Conservation (phyloP, 768 basidiomycete species). For the Tubosaeta sp. region DNA sequence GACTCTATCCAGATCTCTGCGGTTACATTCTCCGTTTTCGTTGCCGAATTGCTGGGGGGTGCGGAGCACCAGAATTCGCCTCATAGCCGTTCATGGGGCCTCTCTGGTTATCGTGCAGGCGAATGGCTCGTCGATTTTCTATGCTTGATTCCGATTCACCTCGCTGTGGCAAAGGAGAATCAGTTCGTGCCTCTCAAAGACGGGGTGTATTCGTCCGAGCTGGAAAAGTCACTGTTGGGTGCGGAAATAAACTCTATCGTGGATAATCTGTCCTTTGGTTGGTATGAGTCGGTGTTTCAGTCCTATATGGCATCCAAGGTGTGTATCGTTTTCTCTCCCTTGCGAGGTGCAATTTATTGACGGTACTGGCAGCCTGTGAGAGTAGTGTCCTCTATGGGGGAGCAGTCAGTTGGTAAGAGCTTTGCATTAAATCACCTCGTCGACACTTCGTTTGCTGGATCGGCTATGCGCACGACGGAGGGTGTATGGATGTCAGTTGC, state of each 20-base stretch:
- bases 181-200: constrained; percentile 59
- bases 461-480: constrained; percentile 62
- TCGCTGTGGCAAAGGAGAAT: constrained; percentile 57
- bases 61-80: not conserved
- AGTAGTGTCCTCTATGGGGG: constrained; percentile 67
- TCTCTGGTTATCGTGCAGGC: constrained; percentile 43
- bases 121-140: constrained; percentile 62
- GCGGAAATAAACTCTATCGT: constrained; percentile 57
- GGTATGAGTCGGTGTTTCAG: constrained; percentile 62
- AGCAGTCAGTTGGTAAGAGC: constrained; percentile 63
- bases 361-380: constrained; percentile 45
- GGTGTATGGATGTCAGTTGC: constrained; percentile 68
- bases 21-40: constrained; percentile 28
- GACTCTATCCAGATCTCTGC: constrained; percentile 35
- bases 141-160: constrained; percentile 61
- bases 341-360: constrained; percentile 22
- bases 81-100: constrained; percentile 17
- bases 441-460: constrained; percentile 63
- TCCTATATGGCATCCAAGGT: constrained; percentile 60
- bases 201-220: constrained; percentile 45
- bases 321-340: constrained; percentile 25
- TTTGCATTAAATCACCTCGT: constrained; percentile 56
- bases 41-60: constrained; percentile 7
- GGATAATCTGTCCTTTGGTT: constrained; percentile 52
- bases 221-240: constrained; percentile 52